phyloP scores from a whole-genome alignment of 306 rosid species.

The Crotalaria pallida region DNA sequence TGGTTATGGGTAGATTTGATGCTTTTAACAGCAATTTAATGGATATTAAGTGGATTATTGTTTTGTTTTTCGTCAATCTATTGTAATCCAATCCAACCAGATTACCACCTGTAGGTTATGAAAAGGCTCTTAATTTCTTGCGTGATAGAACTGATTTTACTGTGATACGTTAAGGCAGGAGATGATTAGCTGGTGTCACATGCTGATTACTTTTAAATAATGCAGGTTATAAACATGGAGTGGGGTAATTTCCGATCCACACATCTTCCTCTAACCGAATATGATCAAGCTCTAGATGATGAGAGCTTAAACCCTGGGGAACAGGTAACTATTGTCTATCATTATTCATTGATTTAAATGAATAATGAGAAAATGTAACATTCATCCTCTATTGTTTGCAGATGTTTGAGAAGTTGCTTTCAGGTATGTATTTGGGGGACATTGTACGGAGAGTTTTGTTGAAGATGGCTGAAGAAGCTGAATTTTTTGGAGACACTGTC shows the following conservation, averaged over 20 bases:
- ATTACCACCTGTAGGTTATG: not conserved
- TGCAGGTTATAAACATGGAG: slow-evolving; percentile 91
- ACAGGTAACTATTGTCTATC: slow-evolving; percentile 44
- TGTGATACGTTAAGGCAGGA: not conserved
- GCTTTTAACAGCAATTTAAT: not conserved
- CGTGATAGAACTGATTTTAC: not conserved
- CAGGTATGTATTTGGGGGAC: slow-evolving; percentile 95
- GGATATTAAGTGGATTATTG: not conserved
- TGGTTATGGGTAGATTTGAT: not conserved
- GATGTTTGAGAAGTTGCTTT: slow-evolving; percentile 84
- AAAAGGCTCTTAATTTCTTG: not conserved
- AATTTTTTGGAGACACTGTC: slow-evolving; percentile 68
- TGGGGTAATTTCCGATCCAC: slow-evolving; percentile 95
- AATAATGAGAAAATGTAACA: slow-evolving; percentile 7
- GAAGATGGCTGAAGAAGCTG: slow-evolving; percentile 84
- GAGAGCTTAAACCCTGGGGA: slow-evolving; percentile 95
- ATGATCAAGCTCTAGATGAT: slow-evolving; percentile 63
- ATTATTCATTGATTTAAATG: not conserved
- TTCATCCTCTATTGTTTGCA: slow-evolving; percentile 37
- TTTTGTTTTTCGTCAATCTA: too few relatives aligned
- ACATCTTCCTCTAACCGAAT: slow-evolving; percentile 81
- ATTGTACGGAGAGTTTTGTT: slow-evolving; percentile 63
- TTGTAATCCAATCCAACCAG: not conserved
- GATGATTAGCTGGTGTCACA: not conserved
- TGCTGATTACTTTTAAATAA: slow-evolving; percentile 5